Base-by-base conservation (phyloP, 768 basidiomycete genomes). In the Lactarius evosmus region DNA sequence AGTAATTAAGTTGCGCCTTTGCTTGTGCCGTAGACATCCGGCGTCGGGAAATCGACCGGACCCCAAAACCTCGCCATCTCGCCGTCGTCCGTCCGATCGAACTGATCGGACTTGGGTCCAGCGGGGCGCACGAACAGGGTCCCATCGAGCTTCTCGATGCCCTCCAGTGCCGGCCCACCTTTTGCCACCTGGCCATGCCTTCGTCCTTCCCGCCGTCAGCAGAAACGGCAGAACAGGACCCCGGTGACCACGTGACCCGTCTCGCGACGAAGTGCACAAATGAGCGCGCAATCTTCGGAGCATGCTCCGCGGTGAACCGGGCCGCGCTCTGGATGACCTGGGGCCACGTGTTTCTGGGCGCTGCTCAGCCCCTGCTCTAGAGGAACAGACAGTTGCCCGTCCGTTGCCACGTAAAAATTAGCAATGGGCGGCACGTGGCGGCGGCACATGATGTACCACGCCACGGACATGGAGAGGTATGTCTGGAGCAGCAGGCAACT, bases 91-190 rank as follows among this genome's bases (percentile, higher is more conserved):
- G 38, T 57, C 61, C 61, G 58, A 2, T 61, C 65, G 6, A 66
- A 44, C 40, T 57, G 41, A 25, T 79, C 75, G 25, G 77, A 74
- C 3, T 83, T 84, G 69, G 86, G 68, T 60, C 79, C 79, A 6
- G 85, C 86, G 0, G 77, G 75, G 55, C 85, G 75, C 50, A 86
- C 67, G 69, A 91, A 90, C 54, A 89, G 67, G 17, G 81, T 82
- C 27, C 87, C 87, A 70, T 89, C 88, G 12, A 83, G 67, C 33
- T 75, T 70, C 60, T 83, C 82, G 9, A 78, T 79, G n/a, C 82
- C 85, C 17, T 77, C 75, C 38, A 85, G 73, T 69, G n/a, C n/a
- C n/a, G n/a, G n/a, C n/a, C n/a, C n/a, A n/a, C n/a, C n/a, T n/a
- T n/a, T n/a, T n/a, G 72, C 16, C n/a, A n/a, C n/a, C n/a, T n/a